Evolutionary conservation across 148 eudicot genomes (phyloP), one percentile per base, ranked within the genome.

Genomic region (Salicornia ramosissima): DNA sequence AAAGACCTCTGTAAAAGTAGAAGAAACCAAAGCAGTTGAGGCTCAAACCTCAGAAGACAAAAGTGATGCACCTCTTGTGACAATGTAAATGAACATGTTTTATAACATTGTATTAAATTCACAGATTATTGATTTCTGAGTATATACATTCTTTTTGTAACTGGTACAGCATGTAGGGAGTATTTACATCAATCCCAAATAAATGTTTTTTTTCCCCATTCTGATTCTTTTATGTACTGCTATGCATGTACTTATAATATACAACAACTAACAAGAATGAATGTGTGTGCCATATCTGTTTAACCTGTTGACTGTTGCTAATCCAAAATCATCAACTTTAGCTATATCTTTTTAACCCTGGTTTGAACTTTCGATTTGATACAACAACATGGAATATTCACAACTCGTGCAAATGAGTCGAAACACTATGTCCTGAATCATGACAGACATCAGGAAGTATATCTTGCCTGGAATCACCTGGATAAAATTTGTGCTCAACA

Each of bases 1-100:
- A 47, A 67, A 51, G 64, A 64, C 49, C 19, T 71, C 73, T 42
- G 69, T 72, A 58, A 34, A 69, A 33, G 69, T 55, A 33, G 66
- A 78, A 62, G 81, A 73, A 64, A 65, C 67, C 60, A 78, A 68
- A 67, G 61, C 67, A 61, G 61, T 50, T 68, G 77, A 75, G 83
- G 76, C 69, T 36, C 80, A 70, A 46, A 71, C 46, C 31, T 45
- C 75, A n/a, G 77, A 77, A 52, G 83, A 80, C 10, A 74, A 82
- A 71, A 82, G 69, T 50, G 84, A 87, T 69, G 83, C 75, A 50
- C 82, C 86, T 70, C 78, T 77, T 40, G 85, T 82, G 34, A 78
- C 85, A 42, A 61, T 77, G 13, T 81, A 78, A 76, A 46, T 22
- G 31, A 28, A 26, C 51, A 34, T 21, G 40, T 51, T 43, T 73